Evolutionary conservation across 331 rosid species (phyloP).

Genomic region (Cydonia oblonga): DNA sequence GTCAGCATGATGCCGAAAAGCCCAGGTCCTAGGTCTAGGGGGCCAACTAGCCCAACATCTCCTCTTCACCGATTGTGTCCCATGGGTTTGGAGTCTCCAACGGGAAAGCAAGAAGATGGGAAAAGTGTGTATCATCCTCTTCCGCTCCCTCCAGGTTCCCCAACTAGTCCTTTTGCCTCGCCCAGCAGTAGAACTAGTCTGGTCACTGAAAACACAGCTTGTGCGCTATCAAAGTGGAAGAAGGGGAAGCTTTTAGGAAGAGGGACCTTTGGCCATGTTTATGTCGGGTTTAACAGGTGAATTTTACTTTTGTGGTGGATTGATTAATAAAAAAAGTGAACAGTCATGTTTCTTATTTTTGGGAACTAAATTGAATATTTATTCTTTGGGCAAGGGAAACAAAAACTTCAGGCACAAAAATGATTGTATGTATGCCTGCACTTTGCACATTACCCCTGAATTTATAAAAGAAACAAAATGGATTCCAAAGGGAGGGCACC

Average conservation of each 20-base stretch:
- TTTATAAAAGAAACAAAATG: not conserved
- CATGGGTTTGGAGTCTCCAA: slow-evolving; percentile 60
- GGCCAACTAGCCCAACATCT: slow-evolving; percentile 88
- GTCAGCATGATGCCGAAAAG: slow-evolving; percentile 48
- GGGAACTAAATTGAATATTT: not conserved
- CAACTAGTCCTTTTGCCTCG: slow-evolving; percentile 63
- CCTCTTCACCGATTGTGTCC: slow-evolving; percentile 57
- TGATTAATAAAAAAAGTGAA: not conserved
- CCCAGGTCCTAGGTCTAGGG: slow-evolving; percentile 77
- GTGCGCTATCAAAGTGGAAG: slow-evolving; percentile 56
- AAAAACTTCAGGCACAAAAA: not conserved
- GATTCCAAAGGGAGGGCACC: not conserved
- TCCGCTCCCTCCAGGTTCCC: slow-evolving; percentile 91
- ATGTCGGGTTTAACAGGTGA: slow-evolving; percentile 81
- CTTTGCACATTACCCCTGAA: not conserved
- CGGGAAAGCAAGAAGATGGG: slow-evolving; percentile 71
- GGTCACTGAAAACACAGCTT: slow-evolving; percentile 19
- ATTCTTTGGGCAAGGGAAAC: not conserved
- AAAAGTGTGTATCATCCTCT: slow-evolving; percentile 60
- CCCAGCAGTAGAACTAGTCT: slow-evolving; percentile 24
- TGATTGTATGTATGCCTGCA: not conserved
- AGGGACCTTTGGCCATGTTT: slow-evolving; percentile 90
- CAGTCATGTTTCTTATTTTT: not conserved
- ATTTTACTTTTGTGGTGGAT: not conserved
- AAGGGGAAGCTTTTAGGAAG: slow-evolving; percentile 88